Conservation (phyloP, 306 rosid genomes). For the Citrullus amarus region DNA sequence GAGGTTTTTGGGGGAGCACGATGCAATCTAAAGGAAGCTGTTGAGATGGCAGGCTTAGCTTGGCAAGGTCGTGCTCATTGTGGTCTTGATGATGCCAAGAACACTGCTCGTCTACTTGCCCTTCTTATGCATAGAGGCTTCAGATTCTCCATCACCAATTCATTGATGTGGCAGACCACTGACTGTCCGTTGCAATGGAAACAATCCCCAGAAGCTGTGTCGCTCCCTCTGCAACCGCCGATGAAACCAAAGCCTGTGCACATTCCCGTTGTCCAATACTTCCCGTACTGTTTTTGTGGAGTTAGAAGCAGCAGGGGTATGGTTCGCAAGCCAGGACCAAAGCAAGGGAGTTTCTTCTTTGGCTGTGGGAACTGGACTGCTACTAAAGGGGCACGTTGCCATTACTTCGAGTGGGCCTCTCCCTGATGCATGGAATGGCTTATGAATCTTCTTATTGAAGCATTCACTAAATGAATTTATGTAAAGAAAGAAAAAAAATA, state of each 20-base stretch:
- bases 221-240: conserved; percentile 30
- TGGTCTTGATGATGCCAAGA: conserved; percentile 90
- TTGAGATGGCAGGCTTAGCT: conserved; percentile 67
- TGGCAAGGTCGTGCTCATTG: conserved; percentile 98
- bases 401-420: conserved; percentile 79
- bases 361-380: conserved; percentile 89
- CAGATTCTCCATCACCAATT: conserved; percentile 61
- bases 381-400: conserved; percentile 72
- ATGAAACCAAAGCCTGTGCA: conserved; percentile 42
- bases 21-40: conserved; percentile 91
- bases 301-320: conserved; percentile 60
- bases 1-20: conserved; percentile 72
- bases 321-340: conserved; percentile 78
- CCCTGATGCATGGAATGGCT: conserved; percentile 27
- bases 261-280: conserved; percentile 29
- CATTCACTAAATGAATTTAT: conserved; percentile 24
- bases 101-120: conserved; percentile 68
- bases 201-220: conserved; percentile 38
- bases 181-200: conserved; percentile 45
- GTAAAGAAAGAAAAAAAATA: not conserved
- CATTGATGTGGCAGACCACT: conserved; percentile 49
- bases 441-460: conserved; percentile 21
- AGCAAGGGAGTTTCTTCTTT: conserved; percentile 66
- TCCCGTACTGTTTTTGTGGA: conserved; percentile 69
- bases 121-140: conserved; percentile 71